These are phyloP conservation scores for Colletotrichum theobromicola DNA, from an alignment of 2,329 filamentous ascomycete species.

Conservation along the genomic window DNA sequence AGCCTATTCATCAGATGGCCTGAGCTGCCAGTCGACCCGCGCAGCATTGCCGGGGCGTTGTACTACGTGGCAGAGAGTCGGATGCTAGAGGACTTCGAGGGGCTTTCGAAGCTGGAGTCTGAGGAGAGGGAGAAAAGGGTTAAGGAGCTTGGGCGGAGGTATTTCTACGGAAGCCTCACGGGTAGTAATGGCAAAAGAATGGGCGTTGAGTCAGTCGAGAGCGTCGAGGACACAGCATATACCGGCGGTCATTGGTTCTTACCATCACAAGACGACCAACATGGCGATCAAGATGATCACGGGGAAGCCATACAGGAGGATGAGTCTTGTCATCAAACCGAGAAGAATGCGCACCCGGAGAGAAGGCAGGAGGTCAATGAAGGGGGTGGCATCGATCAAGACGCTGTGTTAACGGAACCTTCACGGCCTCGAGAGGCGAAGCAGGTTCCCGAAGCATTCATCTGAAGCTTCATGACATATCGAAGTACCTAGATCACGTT, in stretches of 20 bases:
- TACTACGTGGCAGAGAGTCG: conserved; percentile 39
- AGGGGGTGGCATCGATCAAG: not conserved
- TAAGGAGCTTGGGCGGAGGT: conserved; percentile 16
- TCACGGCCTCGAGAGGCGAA: not conserved
- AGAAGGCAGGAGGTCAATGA: not conserved
- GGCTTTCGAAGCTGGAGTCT: conserved; percentile 2
- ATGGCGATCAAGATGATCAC: not conserved
- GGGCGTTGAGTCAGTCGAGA: conserved; percentile 11
- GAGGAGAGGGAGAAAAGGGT: conserved; percentile 6
- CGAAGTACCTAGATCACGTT: not conserved
- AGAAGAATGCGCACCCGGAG: fast-evolving
- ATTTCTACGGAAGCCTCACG: conserved; percentile 29
- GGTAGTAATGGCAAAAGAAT: not conserved
- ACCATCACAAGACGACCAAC: not conserved
- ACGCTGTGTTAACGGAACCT: not conserved
- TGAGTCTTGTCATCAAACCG: too few species aligned
- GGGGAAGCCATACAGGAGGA: fast-evolving
- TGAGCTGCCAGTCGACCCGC: conserved; percentile 51
- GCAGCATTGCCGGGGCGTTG: conserved; percentile 50
- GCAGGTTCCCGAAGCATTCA: not conserved
- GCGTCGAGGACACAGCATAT: conserved; percentile 11
- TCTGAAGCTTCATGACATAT: not conserved
- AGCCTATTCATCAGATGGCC: conserved; percentile 49
- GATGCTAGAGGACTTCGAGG: conserved; percentile 21
- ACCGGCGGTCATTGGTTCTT: not conserved